Conservation (phyloP, 2,329 filamentous ascomycete species). For the Blastomyces percursus region DNA sequence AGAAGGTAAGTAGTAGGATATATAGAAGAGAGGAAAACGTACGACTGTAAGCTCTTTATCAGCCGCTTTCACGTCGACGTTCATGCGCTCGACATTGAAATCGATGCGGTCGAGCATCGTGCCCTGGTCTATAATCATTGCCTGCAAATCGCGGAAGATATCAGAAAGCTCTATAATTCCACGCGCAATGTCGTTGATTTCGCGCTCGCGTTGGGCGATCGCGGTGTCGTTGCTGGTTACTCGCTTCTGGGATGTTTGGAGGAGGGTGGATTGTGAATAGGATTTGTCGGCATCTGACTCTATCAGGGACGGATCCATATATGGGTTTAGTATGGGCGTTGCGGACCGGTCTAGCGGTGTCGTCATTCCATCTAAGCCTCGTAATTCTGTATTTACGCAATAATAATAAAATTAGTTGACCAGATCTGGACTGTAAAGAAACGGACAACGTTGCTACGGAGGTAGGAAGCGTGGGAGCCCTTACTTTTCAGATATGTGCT, state of each 20-base stretch:
- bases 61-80: constrained; percentile 81
- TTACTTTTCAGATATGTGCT: constrained; percentile 89
- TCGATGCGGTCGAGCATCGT: constrained; percentile 91
- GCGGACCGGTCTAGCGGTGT: constrained; percentile 41
- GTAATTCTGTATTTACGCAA: constrained; percentile 48
- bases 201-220: constrained; percentile 84
- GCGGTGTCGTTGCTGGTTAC: constrained; percentile 60
- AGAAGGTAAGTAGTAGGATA: neutral
- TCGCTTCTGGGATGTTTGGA: constrained; percentile 59
- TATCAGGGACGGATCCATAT: constrained; percentile 74
- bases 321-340: constrained; percentile 49
- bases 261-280: constrained; percentile 79
- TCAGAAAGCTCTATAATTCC: constrained; percentile 96
- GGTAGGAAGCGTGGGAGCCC: constrained; percentile 10
- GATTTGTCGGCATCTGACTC: constrained; percentile 90
- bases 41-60: constrained; percentile 82
- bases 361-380: constrained; percentile 55
- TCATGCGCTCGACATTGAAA: constrained; percentile 95
- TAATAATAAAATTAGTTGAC: neutral
- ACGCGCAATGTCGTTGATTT: constrained; percentile 96
- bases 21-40: constrained; percentile 16
- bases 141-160: constrained; percentile 91
- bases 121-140: constrained; percentile 87
- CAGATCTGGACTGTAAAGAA: neutral
- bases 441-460: neutral